Evolutionary conservation across 805 yeast genomes (phyloP), one percentile per base, ranked within the genome.

Genomic region (Wickerhamomyces kurtzmanii): DNA sequence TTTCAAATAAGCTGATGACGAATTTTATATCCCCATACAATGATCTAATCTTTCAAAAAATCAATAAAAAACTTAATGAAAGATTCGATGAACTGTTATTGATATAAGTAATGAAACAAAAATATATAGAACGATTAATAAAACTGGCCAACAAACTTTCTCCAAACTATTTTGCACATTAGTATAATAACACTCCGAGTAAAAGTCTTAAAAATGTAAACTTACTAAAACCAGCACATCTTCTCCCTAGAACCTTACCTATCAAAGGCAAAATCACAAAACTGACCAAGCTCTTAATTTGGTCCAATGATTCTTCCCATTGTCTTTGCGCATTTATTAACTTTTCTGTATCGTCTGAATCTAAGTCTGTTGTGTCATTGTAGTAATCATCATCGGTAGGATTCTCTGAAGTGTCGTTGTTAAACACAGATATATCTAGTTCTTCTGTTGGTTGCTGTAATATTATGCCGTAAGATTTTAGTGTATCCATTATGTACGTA

Each of bases 271-370:
- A 55, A 20, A 79, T 41, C 10, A 80, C 71, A 50, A 73, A 62
- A 31, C 67, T 69, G 19, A 76, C 50, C 20, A 77, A 59, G n/a
- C 68, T 68, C 22, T 61, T 62, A 31, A 80, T 45, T 47, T 79
- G 86, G 24, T 56, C 54, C 26, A 79, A 35, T 20, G 79, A 73
- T 40, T 75, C 81, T 29, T 78, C 81, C 86, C 86, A 79, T 41
- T 79, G 84, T 38, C 71, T 63, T 40, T 76, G 81, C 1, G 83
- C 77, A 20, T 70, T 53, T 12, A 49, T 36, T 26, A 55, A 30
- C 7, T 47, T 50, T 9, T 43, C 34, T 18, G 51, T 53, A 1
- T 30, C 31, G 15, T 44, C 47, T 3, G 39, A 20, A 4, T 27
- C 31, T 9, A 39, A 43, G 9, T 36, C 42, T 8, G 35, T 34